Evolutionary conservation across 331 rosid species (phyloP).

Genomic region (Malus hybrid): DNA sequence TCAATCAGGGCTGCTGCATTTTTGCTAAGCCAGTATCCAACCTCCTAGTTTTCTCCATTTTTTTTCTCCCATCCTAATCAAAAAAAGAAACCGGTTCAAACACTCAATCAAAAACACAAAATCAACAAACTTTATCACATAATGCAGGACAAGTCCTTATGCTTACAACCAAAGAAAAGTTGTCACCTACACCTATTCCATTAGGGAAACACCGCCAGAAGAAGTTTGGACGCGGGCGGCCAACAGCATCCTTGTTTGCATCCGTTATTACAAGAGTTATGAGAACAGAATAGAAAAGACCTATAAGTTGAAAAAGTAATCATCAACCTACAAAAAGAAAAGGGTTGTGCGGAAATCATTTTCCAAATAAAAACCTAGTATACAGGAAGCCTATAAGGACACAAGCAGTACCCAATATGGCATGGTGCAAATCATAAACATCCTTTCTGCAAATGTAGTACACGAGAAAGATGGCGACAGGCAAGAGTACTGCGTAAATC

Average conservation of each 20-base stretch:
- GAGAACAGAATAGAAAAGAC: conserved; percentile 1
- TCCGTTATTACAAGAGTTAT: conserved; percentile 17
- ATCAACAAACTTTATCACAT: no score
- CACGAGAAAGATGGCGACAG: neutral
- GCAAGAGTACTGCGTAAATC: conserved; percentile 8
- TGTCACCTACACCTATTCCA: conserved; percentile 9
- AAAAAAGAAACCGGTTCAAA: no score
- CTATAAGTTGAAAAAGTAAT: neutral
- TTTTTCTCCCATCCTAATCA: no score
- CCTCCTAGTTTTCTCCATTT: no score
- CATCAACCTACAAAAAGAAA: neutral
- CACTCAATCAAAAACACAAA: no score
- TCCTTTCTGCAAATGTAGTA: conserved; percentile 4
- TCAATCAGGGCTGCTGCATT: no score
- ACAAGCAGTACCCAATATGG: conserved; percentile 3
- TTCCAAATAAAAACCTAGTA: neutral
- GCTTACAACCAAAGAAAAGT: neutral
- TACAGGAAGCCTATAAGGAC: neutral
- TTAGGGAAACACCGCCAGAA: conserved; percentile 20
- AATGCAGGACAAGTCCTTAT: neutral
- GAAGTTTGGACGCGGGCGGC: conserved; percentile 19
- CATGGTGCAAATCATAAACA: conserved; percentile 14
- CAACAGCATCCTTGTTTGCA: conserved; percentile 13
- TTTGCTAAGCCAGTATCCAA: no score
- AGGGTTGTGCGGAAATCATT: no score